Evolutionary conservation across 441 rosid species (phyloP), one percentile per base, ranked within the genome.

Genomic region (Croton laevigatus): DNA sequence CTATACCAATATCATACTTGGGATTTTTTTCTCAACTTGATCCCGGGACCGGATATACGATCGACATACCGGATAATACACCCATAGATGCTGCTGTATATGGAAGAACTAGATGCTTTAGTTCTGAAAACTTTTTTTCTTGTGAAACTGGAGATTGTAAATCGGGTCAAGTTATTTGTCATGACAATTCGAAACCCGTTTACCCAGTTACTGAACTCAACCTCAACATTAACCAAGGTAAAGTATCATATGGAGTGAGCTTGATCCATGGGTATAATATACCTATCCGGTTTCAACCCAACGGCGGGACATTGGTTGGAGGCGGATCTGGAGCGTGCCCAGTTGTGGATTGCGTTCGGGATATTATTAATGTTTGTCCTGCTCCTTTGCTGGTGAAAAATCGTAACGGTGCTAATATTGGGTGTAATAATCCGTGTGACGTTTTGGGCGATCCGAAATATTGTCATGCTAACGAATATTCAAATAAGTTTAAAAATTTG

Each of bases 131-230:
- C n/a, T 20, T 46, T 51, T 7, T 75, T 68, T 36, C 62, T 7
- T 81, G 84, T 6, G 80, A 72, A 51, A 83, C 81, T 0, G 82
- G 82, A 8, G 86, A 83, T 44, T 75, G 83, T 20, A 62, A 78
- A 32, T 53, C 68, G 13, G 78, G 80, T 12, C 11, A 1, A 12
- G 0, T 16, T 0, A 45, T 52, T 2, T 83, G 83, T 49, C 78
- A 79, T 2, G 66, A 34, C 27, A 70, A n/a, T n/a, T n/a, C 78
- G 20, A 68, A 57, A 12, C 75, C 80, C 5, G 68, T 36, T 5
- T 68, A 32, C 54, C 79, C 80, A 0, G 73, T 70, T 14, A 79
- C 82, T 37, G 44, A 62, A 45, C 71, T 81, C 66, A 72, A 59
- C 16, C 61, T 83, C 1, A 54, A 27, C 3, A 67, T 79, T 44